Conservation (phyloP, 331 rosid species). For the Quercus lobata region DNA sequence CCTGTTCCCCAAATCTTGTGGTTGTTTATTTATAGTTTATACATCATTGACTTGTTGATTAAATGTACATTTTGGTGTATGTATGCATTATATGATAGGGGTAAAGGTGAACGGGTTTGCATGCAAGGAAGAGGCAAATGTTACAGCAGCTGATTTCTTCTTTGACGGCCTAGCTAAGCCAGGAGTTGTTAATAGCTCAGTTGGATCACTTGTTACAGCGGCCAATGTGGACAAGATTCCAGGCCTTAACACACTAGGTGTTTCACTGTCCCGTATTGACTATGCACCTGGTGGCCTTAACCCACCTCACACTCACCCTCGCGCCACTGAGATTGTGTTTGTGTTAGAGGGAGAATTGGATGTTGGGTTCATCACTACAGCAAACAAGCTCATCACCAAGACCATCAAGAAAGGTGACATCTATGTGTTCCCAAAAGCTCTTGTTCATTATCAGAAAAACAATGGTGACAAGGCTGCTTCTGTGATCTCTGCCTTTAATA, state of each 20-base stretch:
- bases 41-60: neutral
- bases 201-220: slow-evolving; percentile 39
- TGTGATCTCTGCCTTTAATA: slow-evolving; percentile 39
- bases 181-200: slow-evolving; percentile 37
- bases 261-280: slow-evolving; percentile 46
- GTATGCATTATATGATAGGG: slow-evolving; percentile 12
- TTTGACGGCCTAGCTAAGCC: slow-evolving; percentile 40
- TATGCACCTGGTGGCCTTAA: slow-evolving; percentile 42
- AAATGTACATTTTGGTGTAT: neutral
- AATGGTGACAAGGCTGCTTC: slow-evolving; percentile 37
- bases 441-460: slow-evolving; percentile 49
- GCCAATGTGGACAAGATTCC: slow-evolving; percentile 49
- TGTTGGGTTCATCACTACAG: slow-evolving; percentile 46
- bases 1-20: neutral
- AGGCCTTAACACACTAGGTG: slow-evolving; percentile 50
- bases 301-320: slow-evolving; percentile 63
- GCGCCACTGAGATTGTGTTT: slow-evolving; percentile 46
- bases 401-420: slow-evolving; percentile 41
- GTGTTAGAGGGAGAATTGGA: slow-evolving; percentile 45
- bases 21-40: neutral
- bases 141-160: slow-evolving; percentile 46
- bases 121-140: slow-evolving; percentile 43
- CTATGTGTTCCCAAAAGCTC: slow-evolving; percentile 47
- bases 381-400: slow-evolving; percentile 41
- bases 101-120: slow-evolving; percentile 55